Base-by-base conservation (phyloP, 2,329 filamentous ascomycete species). In the Arthroderma sp. region DNA sequence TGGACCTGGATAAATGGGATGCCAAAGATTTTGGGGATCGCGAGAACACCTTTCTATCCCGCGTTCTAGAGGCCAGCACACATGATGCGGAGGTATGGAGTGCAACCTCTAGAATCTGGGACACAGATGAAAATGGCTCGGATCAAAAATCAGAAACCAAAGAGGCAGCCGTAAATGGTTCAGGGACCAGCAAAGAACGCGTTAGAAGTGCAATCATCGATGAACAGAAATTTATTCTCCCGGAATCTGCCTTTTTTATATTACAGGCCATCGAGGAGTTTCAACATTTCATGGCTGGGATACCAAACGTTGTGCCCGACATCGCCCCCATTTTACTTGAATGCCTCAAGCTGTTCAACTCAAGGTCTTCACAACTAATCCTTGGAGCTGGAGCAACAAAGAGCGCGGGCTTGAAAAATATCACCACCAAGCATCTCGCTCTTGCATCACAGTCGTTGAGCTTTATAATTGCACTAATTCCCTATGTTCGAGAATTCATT, bases 331-430 rank as follows among this genome's bases (percentile, higher is more conserved):
- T 84, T 0, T 80, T 98, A 9, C 77, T 96, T 43, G 85, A 93
- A 21, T 95, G 94, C 67, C 79, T 97, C 13, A 88, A 93, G 63
- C 79, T 95, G 2, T 98, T 97, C 78, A 96, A 98, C 71, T 96
- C 90, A 1, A 86, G 93, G 19, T 91, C 91, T 58, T 94, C 87
- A n/a, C 93, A 98, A 69, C 81, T 98, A 58, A 96, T 98, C 62
- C 83, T 98, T 5, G 93, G 93, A 0, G 93, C 93, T 1, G 93
- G 93, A 3, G 93, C 93, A 2, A 96, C 88, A 4, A 80, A 83
- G 37, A 90, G 87, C 23, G 93, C 91, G 0, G 91, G 91, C 0
- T 77, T 98, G 19, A 95, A 90, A 70, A 96, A 96, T 66, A 98
- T 98, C 69, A 95, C 88, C 0, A 95, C 93, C 0, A 93, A 93